Evolutionary conservation across 202 grass and related monocot species (phyloP).

Genomic region (Cymbopogon flexuosus): DNA sequence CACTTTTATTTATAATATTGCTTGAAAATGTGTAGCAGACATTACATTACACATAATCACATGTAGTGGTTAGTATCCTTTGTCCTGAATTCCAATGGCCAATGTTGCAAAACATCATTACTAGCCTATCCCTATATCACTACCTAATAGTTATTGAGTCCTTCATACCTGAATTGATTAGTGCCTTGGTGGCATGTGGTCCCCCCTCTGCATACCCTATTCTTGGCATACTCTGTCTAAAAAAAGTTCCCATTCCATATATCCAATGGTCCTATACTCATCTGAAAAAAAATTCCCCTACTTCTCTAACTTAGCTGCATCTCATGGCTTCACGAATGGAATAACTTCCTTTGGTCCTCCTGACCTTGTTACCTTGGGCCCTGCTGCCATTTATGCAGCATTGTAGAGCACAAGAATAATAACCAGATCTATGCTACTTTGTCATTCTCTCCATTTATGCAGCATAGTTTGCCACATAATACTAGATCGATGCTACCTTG

Average conservation of each 20-base stretch:
- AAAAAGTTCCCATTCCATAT: not conserved
- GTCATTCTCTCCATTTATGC: not conserved
- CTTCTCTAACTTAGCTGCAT: not conserved
- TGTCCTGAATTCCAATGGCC: not conserved
- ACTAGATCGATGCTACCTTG: not conserved
- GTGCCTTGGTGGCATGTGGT: not conserved
- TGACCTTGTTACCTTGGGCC: not conserved
- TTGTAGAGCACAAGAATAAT: not conserved
- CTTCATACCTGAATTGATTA: not conserved
- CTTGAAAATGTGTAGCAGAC: not conserved
- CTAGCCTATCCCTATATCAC: not conserved
- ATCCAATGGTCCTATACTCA: not conserved
- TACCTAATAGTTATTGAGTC: not conserved
- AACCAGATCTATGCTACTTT: not conserved
- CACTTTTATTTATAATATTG: not conserved
- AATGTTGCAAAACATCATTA: not conserved
- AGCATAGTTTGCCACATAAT: not conserved
- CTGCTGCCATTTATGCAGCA: not conserved
- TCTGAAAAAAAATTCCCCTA: not conserved
- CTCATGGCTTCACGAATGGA: conserved; percentile 10
- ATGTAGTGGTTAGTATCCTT: not conserved
- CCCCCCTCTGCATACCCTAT: not conserved
- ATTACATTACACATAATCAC: not conserved
- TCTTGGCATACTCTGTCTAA: not conserved
- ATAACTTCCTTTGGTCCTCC: conserved; percentile 1